Evolutionary conservation across 192 early-diverging fungal species (phyloP), one percentile per base, ranked within the genome.

Genomic region (Coemansia sp.): DNA sequence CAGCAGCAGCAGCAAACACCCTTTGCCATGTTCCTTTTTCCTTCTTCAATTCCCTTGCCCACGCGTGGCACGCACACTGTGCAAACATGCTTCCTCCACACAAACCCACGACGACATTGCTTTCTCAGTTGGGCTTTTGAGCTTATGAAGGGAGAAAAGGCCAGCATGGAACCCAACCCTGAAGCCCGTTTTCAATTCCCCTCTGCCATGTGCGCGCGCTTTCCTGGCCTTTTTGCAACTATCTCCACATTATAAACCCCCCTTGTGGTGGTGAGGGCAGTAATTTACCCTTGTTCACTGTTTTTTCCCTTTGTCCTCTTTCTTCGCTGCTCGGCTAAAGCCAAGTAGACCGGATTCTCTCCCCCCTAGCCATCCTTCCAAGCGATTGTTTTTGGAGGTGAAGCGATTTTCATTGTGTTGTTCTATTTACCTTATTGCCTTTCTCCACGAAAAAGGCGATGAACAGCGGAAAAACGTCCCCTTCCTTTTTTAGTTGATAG

Each of bases 211-310:
- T 47, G 44, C 22, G 44, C 13, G 44, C 23, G 20, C 19, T 47
- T 10, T 47, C 44, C 23, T 47, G 8, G 20, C 19, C 3, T 47
- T 9, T 1, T 11, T 47, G 20, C 11, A 6, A 2, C 36, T 34
- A 23, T 59, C 29, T 47, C 58, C 58, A 41, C 58, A 36, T 36
- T 4, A 36, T n/a, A n/a, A n/a, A n/a, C 34, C 34, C 13, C 34
- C 34, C 8, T 59, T 30, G 28, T 36, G 45, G 30, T 22, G 30
- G 42, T 59, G 36, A 25, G 33, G 33, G 47, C 59, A 61, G 59
- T 61, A 61, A 65, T 65, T 65, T 55, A 58, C 33, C 57, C 55
- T 65, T 65, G 38, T 45, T 27, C 34, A 25, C 22, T 5, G 19
- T 27, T 54, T 56, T 41, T 36, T 25, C 40, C 57, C 44, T 29